Percentiles rank a stretch among this genome's conserved stretches.
Conservation (phyloP, 2,329 filamentous ascomycete genomes). For the Sphaerulina vaccinii region DNA sequence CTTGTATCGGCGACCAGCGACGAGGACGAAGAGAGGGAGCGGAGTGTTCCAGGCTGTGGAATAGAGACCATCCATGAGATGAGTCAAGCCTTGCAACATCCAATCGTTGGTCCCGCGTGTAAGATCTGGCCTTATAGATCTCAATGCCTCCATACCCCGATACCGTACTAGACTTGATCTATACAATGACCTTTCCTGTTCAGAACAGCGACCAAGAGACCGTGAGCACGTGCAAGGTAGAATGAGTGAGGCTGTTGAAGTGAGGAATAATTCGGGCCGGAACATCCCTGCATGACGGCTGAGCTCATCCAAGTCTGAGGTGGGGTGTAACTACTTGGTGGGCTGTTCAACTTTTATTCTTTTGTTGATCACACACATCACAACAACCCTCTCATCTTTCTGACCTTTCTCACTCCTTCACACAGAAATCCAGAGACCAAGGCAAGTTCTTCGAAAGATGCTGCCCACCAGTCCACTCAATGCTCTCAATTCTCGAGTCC, state of each 20-base stretch:
- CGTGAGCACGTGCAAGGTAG: slow-evolving; percentile 2
- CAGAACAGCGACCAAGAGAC: background rate
- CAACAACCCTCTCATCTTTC: background rate
- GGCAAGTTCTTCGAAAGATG: background rate
- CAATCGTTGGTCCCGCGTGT: no score
- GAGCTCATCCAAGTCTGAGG: background rate
- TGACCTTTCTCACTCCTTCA: background rate
- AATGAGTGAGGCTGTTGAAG: no score
- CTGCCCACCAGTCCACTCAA: background rate
- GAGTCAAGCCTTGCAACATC: no score
- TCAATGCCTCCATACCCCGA: background rate
- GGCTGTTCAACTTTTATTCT: background rate
- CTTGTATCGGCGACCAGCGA: no score
- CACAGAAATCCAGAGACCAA: background rate
- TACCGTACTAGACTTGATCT: background rate
- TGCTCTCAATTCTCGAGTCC: no score
- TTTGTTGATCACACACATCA: background rate
- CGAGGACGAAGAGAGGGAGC: no score
- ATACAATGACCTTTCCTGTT: slow-evolving; percentile 7
- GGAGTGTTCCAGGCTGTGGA: no score
- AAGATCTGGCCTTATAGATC: no score
- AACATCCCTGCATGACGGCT: background rate
- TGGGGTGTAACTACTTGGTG: background rate
- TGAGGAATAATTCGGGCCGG: slow-evolving; percentile 2
- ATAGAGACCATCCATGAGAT: background rate